Conservation (phyloP, 192 early-diverging fungal genomes). For the Coemansia sp. region DNA sequence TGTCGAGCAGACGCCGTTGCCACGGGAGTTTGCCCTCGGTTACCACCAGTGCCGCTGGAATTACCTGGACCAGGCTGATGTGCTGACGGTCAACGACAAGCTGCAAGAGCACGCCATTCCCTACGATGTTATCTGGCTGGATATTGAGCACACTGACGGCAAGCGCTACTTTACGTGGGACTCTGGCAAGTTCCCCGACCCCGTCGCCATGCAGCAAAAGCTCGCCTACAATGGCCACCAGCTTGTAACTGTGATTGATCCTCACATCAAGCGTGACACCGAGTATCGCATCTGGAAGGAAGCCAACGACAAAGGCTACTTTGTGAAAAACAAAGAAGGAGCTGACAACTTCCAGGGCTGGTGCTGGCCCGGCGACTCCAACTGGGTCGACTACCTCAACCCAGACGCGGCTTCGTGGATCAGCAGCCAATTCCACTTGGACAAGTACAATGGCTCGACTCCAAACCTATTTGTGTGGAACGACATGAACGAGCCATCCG, state of each 20-base stretch:
- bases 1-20: slow-evolving; percentile 82
- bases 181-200: slow-evolving; percentile 84
- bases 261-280: slow-evolving; percentile 90
- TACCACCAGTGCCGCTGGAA: slow-evolving; percentile 99
- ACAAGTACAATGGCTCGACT: slow-evolving; percentile 84
- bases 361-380: slow-evolving; percentile 97
- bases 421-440: slow-evolving; percentile 73
- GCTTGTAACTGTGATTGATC: slow-evolving; percentile 97
- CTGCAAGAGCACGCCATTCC: slow-evolving; percentile 94
- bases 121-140: slow-evolving; percentile 98
- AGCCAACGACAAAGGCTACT: slow-evolving; percentile 70
- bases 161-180: slow-evolving; percentile 99
- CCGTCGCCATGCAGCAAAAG: slow-evolving; percentile 78
- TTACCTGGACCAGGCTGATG: slow-evolving; percentile 91
- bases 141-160: slow-evolving; percentile 99
- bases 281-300: slow-evolving; percentile 79
- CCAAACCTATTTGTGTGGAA: slow-evolving; percentile 91
- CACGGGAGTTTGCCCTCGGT: slow-evolving; percentile 86
- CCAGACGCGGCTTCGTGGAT: slow-evolving; percentile 79
- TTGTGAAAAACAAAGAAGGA: slow-evolving; percentile 78
- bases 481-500: slow-evolving; percentile 99
- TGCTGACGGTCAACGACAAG: slow-evolving; percentile 77
- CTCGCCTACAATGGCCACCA: slow-evolving; percentile 70
- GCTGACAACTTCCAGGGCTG: slow-evolving; percentile 83
- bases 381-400: slow-evolving; percentile 93